Base-by-base conservation (phyloP, 495 filamentous ascomycete species). In the Aspergillus haitiensis region DNA sequence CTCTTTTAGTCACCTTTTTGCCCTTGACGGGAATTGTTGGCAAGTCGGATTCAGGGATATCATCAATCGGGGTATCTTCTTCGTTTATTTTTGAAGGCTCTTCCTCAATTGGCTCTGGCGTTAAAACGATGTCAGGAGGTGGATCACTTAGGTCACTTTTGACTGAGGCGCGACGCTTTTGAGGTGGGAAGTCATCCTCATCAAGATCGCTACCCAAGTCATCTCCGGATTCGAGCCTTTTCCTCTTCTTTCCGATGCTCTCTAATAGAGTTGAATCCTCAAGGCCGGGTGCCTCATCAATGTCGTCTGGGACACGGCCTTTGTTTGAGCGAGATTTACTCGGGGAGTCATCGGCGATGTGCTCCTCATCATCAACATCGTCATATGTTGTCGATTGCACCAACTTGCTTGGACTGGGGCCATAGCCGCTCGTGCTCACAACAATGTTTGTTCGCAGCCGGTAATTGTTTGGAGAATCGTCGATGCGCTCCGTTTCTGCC, bases 401-500 rank as follows among this genome's bases (percentile, higher is more conserved):
- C 36, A 89, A 79, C 74, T 88, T 90, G 76, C 86, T 89, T 37
- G 86, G 85, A 64, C 84, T 88, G 49, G 79, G 82, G 51, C 85
- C 83, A 54, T 80, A 82, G 61, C 58, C 67, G 64, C 67, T 72
- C 49, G 70, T 72, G 64, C 64, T 82, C 16, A 89, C 63, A 7
- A 86, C 78, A 49, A 91, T 86, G 71, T 88, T 82, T 64, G 79
- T 79, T 61, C 81, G 80, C 34, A 73, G 69, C 64, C 81, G 81
- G 64, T 78, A 75, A 61, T 93, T 91, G 57, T 89, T 85, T 18
- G 94, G 95, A n/a, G 93, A 93, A 68, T 90, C 86, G 64, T 95
- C 93, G 65, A 98, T 81, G 52, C 95, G 86, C 76, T 98, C 95
- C 7, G 94, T 98, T 77, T 97, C 94, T 32, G 95, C 94, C 74